Percentiles rank a stretch among this genome's conserved stretches.
These are phyloP conservation scores for Capniomyces stellatus DNA, from an alignment of 371 early-diverging fungal genomes.

Conservation along the genomic window DNA sequence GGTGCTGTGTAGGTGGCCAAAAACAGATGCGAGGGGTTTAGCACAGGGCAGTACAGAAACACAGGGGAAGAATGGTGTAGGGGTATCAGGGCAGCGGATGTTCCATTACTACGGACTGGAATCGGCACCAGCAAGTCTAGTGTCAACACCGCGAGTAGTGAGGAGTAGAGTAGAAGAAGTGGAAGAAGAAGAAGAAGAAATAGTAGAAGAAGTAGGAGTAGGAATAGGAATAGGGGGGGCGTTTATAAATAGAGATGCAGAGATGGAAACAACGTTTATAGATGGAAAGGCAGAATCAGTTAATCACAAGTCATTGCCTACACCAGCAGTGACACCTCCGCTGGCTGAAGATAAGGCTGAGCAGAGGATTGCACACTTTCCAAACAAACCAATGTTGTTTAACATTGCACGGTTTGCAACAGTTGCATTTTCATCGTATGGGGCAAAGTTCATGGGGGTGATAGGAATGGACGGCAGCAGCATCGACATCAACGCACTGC, in stretches of 20 bases:
- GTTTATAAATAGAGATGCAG: no score
- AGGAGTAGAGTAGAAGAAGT: no score
- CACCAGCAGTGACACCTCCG: neutral
- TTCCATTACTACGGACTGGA: neutral
- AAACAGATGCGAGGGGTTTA: no score
- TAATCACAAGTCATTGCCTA: neutral
- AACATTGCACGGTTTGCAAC: constrained; percentile 58
- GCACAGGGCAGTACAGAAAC: no score
- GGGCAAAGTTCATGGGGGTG: constrained; percentile 63
- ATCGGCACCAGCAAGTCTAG: constrained; percentile 2
- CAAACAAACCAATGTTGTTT: constrained; percentile 30
- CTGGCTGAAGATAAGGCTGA: neutral
- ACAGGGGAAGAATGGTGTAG: no score
- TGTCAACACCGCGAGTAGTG: neutral
- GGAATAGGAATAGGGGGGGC: no score
- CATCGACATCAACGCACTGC: constrained; percentile 19
- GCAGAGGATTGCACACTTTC: neutral
- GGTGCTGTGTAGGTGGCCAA: no score
- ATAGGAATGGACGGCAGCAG: constrained; percentile 37
- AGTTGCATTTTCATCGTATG: constrained; percentile 61
- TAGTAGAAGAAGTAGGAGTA: no score
- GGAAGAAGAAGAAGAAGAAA: no score
- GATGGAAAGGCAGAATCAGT: neutral
- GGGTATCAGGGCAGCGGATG: no score
- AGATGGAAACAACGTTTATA: no score